phyloP scores from a whole-genome alignment of 352 stramenopile species.

The Phytopythium litorale region DNA sequence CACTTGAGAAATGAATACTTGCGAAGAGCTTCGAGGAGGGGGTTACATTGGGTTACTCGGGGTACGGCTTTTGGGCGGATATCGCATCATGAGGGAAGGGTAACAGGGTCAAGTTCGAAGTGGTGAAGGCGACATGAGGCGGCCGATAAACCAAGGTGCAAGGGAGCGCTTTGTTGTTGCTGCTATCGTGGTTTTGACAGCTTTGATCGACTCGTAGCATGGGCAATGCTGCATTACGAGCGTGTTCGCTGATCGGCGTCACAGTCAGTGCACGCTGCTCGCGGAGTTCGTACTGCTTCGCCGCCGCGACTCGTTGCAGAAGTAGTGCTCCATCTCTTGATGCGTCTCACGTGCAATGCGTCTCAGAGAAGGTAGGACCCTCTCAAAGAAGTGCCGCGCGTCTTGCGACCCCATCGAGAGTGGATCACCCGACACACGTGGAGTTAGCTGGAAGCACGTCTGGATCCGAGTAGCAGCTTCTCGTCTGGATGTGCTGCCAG shows the following conservation, averaged over 20 bases:
- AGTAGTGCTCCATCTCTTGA: conserved; percentile 1
- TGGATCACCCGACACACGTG: background rate
- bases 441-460: background rate
- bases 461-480: background rate
- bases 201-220: no score
- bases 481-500: background rate
- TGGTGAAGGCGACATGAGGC: no score
- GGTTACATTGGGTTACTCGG: background rate
- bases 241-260: no score
- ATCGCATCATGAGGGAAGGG: background rate
- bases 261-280: no score
- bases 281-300: background rate
- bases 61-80: no score
- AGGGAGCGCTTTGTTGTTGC: no score
- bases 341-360: background rate
- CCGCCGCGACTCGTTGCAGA: background rate
- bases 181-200: no score
- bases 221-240: no score
- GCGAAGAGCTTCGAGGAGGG: background rate
- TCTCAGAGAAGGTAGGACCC: background rate
- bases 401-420: background rate
- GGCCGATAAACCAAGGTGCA: no score
- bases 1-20: background rate
- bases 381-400: background rate
- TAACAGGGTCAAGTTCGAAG: no score